These are phyloP conservation scores for Harringtonia lauricola DNA, from an alignment of 2,329 filamentous ascomycete species.

Conservation along the genomic window DNA sequence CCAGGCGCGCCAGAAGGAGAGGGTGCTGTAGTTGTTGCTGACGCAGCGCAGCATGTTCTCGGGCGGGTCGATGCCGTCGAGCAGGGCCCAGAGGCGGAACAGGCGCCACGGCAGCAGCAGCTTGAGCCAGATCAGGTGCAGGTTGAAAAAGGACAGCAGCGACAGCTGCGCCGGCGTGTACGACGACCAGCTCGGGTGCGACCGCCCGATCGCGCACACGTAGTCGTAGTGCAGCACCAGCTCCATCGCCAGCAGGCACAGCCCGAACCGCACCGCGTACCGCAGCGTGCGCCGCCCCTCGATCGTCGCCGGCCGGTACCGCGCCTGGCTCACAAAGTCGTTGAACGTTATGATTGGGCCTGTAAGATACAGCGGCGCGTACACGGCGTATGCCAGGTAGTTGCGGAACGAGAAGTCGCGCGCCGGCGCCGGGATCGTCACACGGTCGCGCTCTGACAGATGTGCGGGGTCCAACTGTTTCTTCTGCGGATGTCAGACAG, in stretches of 20 bases:
- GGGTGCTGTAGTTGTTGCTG: conserved; percentile 83
- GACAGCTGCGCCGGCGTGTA: conserved; percentile 83
- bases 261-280: conserved; percentile 72
- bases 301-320: conserved; percentile 62
- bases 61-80: conserved; percentile 86
- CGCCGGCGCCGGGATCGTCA: conserved; percentile 61
- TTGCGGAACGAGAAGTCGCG: conserved; percentile 71
- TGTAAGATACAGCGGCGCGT: conserved; percentile 84
- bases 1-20: conserved; percentile 94
- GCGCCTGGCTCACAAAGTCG: conserved; percentile 83
- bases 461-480: conserved; percentile 83
- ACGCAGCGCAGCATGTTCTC: conserved; percentile 99
- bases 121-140: conserved; percentile 97
- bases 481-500: conserved; percentile 54
- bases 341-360: conserved; percentile 97
- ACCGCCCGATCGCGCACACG: conserved; percentile 81
- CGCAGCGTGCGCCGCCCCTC: conserved; percentile 59
- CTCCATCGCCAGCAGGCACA: conserved; percentile 82
- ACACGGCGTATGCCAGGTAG: conserved; percentile 81
- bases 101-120: conserved; percentile 95
- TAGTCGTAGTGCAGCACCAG: conserved; percentile 86
- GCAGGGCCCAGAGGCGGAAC: conserved; percentile 89
- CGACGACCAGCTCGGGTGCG: conserved; percentile 64
- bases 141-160: conserved; percentile 89
- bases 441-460: conserved; percentile 80